Evolutionary conservation across 108 stramenopile species (phyloP).

Genomic region (Fragilariopsis cylindrus): DNA sequence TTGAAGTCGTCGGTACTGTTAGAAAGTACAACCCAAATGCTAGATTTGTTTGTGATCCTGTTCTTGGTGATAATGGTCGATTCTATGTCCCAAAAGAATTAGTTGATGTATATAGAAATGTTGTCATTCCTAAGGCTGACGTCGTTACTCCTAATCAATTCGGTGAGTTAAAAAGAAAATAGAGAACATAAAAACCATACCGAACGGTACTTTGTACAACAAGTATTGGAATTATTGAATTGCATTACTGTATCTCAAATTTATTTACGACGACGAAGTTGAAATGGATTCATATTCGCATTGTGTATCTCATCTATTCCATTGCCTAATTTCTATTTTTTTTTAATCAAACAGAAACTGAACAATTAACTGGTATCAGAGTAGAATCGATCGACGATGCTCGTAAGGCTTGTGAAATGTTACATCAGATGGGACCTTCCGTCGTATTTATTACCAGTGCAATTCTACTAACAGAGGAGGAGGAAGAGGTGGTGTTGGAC

Average conservation of each 20-base stretch:
- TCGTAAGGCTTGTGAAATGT: slow-evolving; percentile 55
- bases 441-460: slow-evolving; percentile 91
- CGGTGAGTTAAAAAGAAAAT: background rate
- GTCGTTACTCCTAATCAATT: slow-evolving; percentile 99
- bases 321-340: too few species aligned
- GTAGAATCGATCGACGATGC: slow-evolving; percentile 79
- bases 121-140: slow-evolving; percentile 83
- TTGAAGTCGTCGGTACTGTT: slow-evolving; percentile 71
- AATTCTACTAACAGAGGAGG: slow-evolving; percentile 15
- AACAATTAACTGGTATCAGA: slow-evolving; percentile 88
- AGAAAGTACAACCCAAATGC: slow-evolving; percentile 36
- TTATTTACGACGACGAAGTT: too few species aligned
- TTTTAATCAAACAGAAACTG: slow-evolving; percentile 59
- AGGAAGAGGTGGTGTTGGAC: background rate
- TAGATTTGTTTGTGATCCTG: slow-evolving; percentile 79
- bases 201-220: too few species aligned
- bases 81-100: slow-evolving; percentile 93
- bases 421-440: slow-evolving; percentile 84
- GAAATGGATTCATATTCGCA: too few species aligned
- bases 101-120: slow-evolving; percentile 55
- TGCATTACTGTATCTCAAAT: too few species aligned
- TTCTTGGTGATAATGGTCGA: slow-evolving; percentile 84
- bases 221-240: too few species aligned
- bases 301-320: too few species aligned
- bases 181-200: too few species aligned